Base-by-base conservation (phyloP, 345 rosid species). In the Dimocarpus longan region DNA sequence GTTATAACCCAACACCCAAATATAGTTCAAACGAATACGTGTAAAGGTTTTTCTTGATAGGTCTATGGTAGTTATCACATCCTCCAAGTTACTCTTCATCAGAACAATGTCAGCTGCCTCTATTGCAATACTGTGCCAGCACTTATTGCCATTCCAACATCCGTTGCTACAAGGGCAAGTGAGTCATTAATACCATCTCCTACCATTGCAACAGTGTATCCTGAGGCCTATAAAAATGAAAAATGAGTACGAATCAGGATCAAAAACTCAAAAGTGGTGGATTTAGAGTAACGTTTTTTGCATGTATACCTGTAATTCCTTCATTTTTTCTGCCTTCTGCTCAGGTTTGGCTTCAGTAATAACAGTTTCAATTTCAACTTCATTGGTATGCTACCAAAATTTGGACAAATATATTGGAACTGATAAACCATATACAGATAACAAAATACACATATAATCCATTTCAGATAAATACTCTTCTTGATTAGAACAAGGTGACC, bases 101-200 rank as follows among this genome's bases (percentile, higher is more conserved):
- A 93, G 83, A 81, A 95, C 99, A 13, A 93, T 93, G 68, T 95
- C 99, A 26, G 99, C 99, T 66, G 97, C 98, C 84, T 95, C 99
- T 66, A 93, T 95, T 3, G 99, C 99, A 3, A 95, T 92, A 70
- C 98, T 0, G 98, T 95, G 50, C 99, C 99, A 10, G 99, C 99
- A 5, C 97, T 96, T 6, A 95, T 95, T 0, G 99, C 99, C 97
- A 95, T 95, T 13, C 99, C 98, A 28, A 91, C 98, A 60, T 95
- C 96, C 43, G 99, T 96, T n/a, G 95, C 96, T 42, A 95, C 99
- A 0, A 95, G 96, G 1, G 98, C 98, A 0, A 97, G 98, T 0
- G 99, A 95, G 85, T 95, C 99, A n/a, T 95, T 95, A 19, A 95
- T 91, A 19, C 99, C 99, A 7, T 95, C 99, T 2, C 99, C 99